Conservation (phyloP, 768 basidiomycete genomes). For the Amanita fuliginea region DNA sequence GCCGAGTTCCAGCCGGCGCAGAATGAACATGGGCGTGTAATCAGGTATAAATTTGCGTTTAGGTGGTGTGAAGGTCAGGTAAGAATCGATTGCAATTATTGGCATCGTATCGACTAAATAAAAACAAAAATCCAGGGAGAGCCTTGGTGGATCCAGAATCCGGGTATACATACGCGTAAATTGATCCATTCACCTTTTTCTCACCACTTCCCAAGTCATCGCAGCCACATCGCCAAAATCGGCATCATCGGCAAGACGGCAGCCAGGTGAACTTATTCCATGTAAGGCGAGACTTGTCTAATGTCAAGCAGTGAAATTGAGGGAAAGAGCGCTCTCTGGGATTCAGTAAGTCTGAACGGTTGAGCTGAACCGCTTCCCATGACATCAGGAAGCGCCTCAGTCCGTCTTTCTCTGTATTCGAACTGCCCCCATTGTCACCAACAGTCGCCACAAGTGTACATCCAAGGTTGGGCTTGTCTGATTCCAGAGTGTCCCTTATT, state of each 20-base stretch:
- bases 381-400: conserved; percentile 11
- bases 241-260: background rate
- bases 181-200: background rate
- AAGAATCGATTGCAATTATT: background rate
- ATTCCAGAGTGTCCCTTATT: conserved; percentile 45
- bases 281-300: background rate
- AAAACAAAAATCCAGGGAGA: conserved; percentile 24
- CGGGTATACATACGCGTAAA: background rate
- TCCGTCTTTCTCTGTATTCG: conserved; percentile 11
- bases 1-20: conserved; percentile 52
- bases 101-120: background rate
- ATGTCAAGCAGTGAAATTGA: background rate
- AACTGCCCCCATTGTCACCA: conserved; percentile 33
- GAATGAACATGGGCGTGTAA: conserved; percentile 40
- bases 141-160: conserved; percentile 32
- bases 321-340: background rate
- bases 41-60: conserved; percentile 76
- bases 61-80: conserved; percentile 74
- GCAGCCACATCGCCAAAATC: background rate
- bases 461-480: conserved; percentile 51
- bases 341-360: conserved; percentile 2
- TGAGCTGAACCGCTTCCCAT: background rate
- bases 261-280: background rate
- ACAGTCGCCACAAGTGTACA: conserved; percentile 42
- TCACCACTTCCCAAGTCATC: background rate